phyloP scores from a whole-genome alignment of 345 rosid genomes.

The Syzygium aqueum region DNA sequence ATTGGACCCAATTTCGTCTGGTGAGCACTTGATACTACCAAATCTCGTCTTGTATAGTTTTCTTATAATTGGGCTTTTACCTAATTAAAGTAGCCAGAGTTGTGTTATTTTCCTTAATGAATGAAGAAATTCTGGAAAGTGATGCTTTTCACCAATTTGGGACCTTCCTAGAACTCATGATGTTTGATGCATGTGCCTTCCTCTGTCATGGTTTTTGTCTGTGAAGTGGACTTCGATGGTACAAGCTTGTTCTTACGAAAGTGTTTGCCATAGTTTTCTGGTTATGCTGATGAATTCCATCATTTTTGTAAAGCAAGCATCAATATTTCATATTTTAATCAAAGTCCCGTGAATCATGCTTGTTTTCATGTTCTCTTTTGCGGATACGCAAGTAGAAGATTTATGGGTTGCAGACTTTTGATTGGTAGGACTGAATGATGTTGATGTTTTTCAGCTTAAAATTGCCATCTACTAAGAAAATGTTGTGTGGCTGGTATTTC shows the following conservation, averaged over 20 bases:
- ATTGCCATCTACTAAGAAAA: background rate
- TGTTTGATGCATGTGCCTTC: background rate
- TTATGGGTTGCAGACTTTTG: background rate
- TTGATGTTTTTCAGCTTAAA: background rate
- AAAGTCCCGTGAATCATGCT: background rate
- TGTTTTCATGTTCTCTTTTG: background rate
- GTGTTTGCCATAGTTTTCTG: background rate
- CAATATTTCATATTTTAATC: background rate
- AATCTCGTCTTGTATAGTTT: background rate
- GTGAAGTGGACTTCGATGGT: background rate
- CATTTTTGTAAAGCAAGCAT: background rate
- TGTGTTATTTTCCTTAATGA: background rate
- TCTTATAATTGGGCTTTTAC: background rate
- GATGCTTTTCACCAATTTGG: background rate
- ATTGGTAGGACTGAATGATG: background rate
- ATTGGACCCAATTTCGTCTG: slow-evolving; percentile 81
- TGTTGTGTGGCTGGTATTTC: slow-evolving; percentile 3
- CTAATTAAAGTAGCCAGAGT: background rate
- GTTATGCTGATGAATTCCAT: background rate
- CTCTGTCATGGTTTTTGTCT: background rate
- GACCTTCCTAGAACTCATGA: background rate
- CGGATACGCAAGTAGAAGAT: background rate
- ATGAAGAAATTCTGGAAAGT: background rate
- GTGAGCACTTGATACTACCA: slow-evolving; percentile 24
- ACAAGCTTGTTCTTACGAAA: background rate